These are phyloP conservation scores for Shiraia sp. DNA, from an alignment of 2,329 filamentous ascomycete genomes.

Conservation along the genomic window DNA sequence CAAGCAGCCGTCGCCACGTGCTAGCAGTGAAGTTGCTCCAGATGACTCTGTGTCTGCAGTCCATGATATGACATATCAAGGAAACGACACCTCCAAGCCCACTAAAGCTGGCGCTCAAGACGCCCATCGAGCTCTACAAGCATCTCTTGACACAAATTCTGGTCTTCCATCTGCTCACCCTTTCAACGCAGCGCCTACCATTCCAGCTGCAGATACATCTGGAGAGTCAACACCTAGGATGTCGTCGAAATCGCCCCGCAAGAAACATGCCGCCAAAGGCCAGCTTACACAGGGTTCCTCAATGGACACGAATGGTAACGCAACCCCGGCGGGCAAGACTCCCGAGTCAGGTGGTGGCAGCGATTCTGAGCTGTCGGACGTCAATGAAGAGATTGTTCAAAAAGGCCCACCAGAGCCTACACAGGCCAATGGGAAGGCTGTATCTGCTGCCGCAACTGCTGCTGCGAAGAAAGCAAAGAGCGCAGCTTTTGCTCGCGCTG, in stretches of 20 bases:
- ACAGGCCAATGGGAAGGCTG: slow-evolving; percentile 27
- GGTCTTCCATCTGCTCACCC: slow-evolving; percentile 24
- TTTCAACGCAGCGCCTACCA: slow-evolving; percentile 32
- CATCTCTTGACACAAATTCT: slow-evolving; percentile 14
- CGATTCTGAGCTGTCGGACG: slow-evolving; percentile 44
- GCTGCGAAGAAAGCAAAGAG: slow-evolving; percentile 34
- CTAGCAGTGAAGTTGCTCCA: slow-evolving; percentile 28
- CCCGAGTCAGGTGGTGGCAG: slow-evolving; percentile 32
- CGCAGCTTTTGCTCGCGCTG: slow-evolving; percentile 27
- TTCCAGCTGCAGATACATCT: slow-evolving; percentile 27
- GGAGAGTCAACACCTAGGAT: slow-evolving; percentile 31
- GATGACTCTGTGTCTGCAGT: slow-evolving; percentile 28
- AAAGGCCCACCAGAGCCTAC: slow-evolving; percentile 37
- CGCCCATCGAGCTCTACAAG: slow-evolving; percentile 22
- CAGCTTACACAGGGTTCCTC: slow-evolving; percentile 16
- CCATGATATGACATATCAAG: slow-evolving; percentile 21
- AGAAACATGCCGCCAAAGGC: slow-evolving; percentile 29
- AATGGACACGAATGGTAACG: slow-evolving; percentile 25
- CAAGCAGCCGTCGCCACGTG: slow-evolving; percentile 25
- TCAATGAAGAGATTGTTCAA: slow-evolving; percentile 44
- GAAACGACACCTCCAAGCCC: slow-evolving; percentile 5
- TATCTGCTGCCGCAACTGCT: slow-evolving; percentile 16
- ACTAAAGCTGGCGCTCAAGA: slow-evolving; percentile 15
- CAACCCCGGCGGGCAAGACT: slow-evolving; percentile 31
- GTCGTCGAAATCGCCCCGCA: slow-evolving; percentile 39